Conservation (phyloP, 2,329 filamentous ascomycete genomes). For the Xylaria sp. region DNA sequence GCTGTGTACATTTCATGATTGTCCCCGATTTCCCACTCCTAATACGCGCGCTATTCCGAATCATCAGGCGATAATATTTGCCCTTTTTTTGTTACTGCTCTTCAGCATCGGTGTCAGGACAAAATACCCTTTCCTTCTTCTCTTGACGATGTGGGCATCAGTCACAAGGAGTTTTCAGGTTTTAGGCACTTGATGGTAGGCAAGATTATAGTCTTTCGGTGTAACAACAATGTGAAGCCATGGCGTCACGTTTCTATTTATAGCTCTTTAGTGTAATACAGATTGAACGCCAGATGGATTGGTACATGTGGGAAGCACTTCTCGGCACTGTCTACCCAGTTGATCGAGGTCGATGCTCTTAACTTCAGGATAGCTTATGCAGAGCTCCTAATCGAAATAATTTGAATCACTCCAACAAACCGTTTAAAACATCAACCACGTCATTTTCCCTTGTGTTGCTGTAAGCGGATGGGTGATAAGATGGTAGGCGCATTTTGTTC, state of each 20-base stretch:
- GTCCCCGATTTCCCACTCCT: constrained; percentile 8
- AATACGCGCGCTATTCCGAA: constrained; percentile 19
- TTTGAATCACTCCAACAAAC: neutral
- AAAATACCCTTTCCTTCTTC: constrained; percentile 42
- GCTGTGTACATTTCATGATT: constrained; percentile 8
- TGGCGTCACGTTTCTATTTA: constrained; percentile 32
- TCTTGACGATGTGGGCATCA: constrained; percentile 34
- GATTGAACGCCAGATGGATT: constrained; percentile 22
- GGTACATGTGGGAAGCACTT: constrained; percentile 13
- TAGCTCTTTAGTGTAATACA: constrained; percentile 25
- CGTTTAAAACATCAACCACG: neutral
- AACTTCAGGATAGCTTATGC: neutral
- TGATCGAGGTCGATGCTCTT: constrained; percentile 6
- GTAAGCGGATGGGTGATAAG: neutral
- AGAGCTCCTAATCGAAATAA: neutral
- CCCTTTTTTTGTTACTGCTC: constrained; percentile 30
- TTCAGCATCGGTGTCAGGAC: constrained; percentile 43
- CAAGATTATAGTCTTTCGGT: constrained; percentile 18
- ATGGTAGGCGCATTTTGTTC: neutral
- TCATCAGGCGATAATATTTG: constrained; percentile 14
- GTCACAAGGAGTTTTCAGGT: constrained; percentile 38
- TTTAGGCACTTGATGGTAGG: constrained; percentile 10
- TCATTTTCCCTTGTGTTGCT: neutral
- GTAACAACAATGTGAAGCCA: constrained; percentile 16
- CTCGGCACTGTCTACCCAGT: neutral